Evolutionary conservation across 2,329 filamentous ascomycete species (phyloP), one percentile per base, ranked within the genome.

Genomic region (Neoscytalidium dimidiatum): DNA sequence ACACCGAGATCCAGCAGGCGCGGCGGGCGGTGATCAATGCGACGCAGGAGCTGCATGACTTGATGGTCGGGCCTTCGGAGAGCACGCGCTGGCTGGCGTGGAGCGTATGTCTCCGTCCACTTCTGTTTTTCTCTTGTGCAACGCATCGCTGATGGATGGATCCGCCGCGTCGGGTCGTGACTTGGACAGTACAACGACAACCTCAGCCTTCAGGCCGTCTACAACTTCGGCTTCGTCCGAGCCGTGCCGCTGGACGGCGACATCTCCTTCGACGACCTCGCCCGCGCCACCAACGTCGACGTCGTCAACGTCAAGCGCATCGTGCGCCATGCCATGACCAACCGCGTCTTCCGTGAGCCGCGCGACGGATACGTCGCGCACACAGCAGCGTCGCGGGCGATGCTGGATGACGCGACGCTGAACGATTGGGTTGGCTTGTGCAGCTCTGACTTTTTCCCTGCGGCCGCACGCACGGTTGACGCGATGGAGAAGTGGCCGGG

Each of bases 311-410:
- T 78, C 8, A 69, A 72, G 28, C 78, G 80, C 23, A 66, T 82
- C 0, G 51, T 81, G 26, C 78, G 80, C 13, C 73, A 78, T 35
- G 77, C 78, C 31, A 78, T 80, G 66, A 72, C 74, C 0, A 78
- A 79, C 66, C 74, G 74, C 49, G 68, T 81, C 23, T 82, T 83
- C 63, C 64, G 66, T 26, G 81, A 82, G 68, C 78, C 78, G 0
- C 63, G 70, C 14, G 67, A 71, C 3, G 79, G 76, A 2, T 69
- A 71, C 14, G 77, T 83, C 4, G 75, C 76, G 2, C 81, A 83
- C 67, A 82, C 77, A 3, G 69, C 69, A 8, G 66, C 66, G 3
- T 71, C 70, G 23, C 67, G 64, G 26, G 29, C 60, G 19, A 31
- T 68, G 43, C 56, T 63, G n/a, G 63, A 67, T 7, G 66, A 67